Base-by-base conservation (phyloP, 768 basidiomycete genomes). In the Lepiota brunneoincarnata region DNA sequence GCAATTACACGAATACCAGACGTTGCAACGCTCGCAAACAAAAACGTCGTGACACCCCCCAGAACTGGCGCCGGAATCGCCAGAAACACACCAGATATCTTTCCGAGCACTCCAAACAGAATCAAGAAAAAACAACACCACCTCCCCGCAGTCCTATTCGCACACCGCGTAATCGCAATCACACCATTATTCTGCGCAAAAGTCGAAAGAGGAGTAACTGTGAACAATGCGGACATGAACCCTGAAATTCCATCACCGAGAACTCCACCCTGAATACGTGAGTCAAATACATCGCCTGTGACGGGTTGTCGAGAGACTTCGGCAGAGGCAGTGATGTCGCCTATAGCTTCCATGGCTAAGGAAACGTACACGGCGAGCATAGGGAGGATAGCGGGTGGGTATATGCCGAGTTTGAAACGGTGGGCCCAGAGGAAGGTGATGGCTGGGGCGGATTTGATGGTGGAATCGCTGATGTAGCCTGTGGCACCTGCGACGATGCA, bases 341-440 rank as follows among this genome's bases (percentile, higher is more conserved):
- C 91, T 49, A 91, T 92, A 6, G 89, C 86, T 68, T 93, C 91
- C 85, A 93, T 88, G 0, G 86, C 81, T 0, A 83, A 65, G 0
- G 88, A 88, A 6, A 91, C 83, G 57, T 73, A 73, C 6, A 73
- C 71, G 24, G 72, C 71, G 26, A 75, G 56, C 72, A 70, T 79
- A 2, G 77, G 77, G 21, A 79, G 56, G 31, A 78, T 77, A 3
- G 77, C 87, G 73, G 91, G 87, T 1, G 84, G 79, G 61, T 93
- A 91, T 2, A 93, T 80, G 0, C 79, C 64, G 31, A 93, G 78
- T 61, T 87, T 89, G 75, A 93, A 93, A 0, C 78, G 82, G 55
- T 88, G 77, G 2, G 88, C 87, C 87, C 90, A 93, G 26, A 92
- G 67, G 70, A 93, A 93, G 0, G 91, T 93, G 61, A 93, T 88